Percentiles rank a stretch among this genome's conserved stretches.
Conservation (phyloP, 768 basidiomycete species). For the Nidularia sp. region DNA sequence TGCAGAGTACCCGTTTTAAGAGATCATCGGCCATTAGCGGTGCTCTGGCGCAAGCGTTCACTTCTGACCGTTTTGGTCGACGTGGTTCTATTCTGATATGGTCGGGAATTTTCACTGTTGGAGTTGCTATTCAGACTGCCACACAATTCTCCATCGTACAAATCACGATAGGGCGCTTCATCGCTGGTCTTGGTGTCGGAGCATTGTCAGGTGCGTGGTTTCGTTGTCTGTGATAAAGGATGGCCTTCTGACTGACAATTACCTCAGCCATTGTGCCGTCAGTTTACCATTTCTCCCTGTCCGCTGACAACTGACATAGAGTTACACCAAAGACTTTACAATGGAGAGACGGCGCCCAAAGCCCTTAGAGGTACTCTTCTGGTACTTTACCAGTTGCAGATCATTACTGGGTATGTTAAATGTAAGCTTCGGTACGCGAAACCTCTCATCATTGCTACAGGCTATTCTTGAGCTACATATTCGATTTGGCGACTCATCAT, state of each 20-base stretch:
- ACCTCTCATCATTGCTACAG: slow-evolving; percentile 23
- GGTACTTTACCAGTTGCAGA: slow-evolving; percentile 75
- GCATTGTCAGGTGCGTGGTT: slow-evolving; percentile 56
- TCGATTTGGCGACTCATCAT: slow-evolving; percentile 63
- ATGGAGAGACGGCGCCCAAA: slow-evolving; percentile 77
- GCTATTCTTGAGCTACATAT: slow-evolving; percentile 68
- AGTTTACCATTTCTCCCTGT: slow-evolving; percentile 8
- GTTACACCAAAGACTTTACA: slow-evolving; percentile 47
- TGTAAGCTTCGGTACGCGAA: not conserved
- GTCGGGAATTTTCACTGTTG: slow-evolving; percentile 68
- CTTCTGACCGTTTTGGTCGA: slow-evolving; percentile 69
- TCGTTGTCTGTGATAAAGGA: not conserved
- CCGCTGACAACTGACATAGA: slow-evolving; percentile 11
- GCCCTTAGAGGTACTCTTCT: slow-evolving; percentile 66
- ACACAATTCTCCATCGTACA: slow-evolving; percentile 58
- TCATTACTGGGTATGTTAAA: slow-evolving; percentile 56
- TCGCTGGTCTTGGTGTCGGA: slow-evolving; percentile 77
- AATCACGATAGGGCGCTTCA: slow-evolving; percentile 67
- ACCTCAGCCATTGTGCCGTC: slow-evolving; percentile 46
- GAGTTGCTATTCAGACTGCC: slow-evolving; percentile 67
- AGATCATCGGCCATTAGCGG: slow-evolving; percentile 31
- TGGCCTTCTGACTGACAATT: slow-evolving; percentile 1
- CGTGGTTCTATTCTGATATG: slow-evolving; percentile 73
- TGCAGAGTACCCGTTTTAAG: not conserved
- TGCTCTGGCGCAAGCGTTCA: slow-evolving; percentile 68